Percentiles rank a stretch among this genome's conserved stretches.
These are phyloP conservation scores for Cyclanthera cordifolia DNA, from an alignment of 306 rosid species.

Conservation along the genomic window DNA sequence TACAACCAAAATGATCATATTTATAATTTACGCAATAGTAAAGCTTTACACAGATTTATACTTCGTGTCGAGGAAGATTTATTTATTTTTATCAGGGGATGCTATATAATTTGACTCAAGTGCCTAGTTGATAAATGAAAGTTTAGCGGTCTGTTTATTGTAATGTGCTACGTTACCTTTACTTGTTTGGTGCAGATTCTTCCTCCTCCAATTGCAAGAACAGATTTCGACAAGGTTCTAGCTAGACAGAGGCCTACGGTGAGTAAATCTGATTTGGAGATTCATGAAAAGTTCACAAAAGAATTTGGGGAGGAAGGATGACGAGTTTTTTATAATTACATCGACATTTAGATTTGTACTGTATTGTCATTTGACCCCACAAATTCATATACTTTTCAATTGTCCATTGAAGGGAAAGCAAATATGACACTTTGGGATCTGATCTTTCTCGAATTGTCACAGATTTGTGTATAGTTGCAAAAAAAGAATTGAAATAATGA, in stretches of 20 bases:
- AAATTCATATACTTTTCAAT: conserved; percentile 23
- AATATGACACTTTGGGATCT: conserved; percentile 6
- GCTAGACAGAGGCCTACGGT: conserved; percentile 96
- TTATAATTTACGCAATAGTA: too few relatives aligned
- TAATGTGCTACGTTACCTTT: background rate
- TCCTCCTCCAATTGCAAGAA: conserved; percentile 77
- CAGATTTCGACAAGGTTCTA: conserved; percentile 95
- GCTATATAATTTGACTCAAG: background rate
- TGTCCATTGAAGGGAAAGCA: conserved; percentile 8
- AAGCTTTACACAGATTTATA: background rate
- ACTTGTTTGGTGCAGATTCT: conserved; percentile 55
- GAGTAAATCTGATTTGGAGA: conserved; percentile 73
- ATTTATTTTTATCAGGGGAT: background rate
- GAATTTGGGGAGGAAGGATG: conserved; percentile 99
- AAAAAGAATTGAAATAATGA: conserved; percentile 1
- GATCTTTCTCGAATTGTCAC: conserved; percentile 10
- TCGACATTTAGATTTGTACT: conserved; percentile 28
- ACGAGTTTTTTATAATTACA: conserved; percentile 26
- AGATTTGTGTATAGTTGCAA: conserved; percentile 8
- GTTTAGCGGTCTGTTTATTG: background rate
- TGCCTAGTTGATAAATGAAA: background rate
- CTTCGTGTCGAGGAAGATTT: background rate
- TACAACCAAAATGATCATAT: too few relatives aligned
- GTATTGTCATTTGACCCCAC: conserved; percentile 29
- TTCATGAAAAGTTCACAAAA: conserved; percentile 90